phyloP scores from a whole-genome alignment of 2,329 filamentous ascomycete species.

The Coleophoma crateriformis region DNA sequence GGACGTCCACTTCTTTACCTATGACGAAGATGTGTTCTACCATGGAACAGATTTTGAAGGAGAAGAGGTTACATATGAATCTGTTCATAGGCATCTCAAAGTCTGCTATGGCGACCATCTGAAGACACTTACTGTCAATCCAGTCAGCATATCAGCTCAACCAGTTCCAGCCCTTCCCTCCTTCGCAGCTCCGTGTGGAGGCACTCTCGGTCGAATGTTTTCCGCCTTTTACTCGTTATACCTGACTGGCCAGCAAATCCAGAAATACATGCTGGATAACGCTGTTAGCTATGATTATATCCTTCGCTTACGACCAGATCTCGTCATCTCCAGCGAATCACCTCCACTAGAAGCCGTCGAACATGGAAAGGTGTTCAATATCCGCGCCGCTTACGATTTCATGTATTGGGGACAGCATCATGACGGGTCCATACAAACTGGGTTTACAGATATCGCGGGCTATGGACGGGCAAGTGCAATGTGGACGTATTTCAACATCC shows the following conservation, averaged over 20 bases:
- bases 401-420: neutral
- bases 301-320: neutral
- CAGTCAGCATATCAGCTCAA: neutral
- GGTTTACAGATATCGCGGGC: neutral
- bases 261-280: neutral
- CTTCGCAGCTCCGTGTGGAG: neutral
- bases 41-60: neutral
- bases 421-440: neutral
- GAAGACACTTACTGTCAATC: neutral
- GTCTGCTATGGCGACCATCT: neutral
- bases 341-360: neutral
- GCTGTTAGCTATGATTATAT: neutral
- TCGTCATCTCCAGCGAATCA: neutral
- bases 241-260: neutral
- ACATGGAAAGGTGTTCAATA: neutral
- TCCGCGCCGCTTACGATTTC: neutral
- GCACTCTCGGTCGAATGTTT: neutral
- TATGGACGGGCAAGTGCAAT: conserved; percentile 1
- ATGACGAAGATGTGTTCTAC: conserved; percentile 1
- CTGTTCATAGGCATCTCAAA: neutral
- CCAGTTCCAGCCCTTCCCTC: neutral
- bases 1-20: neutral
- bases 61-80: neutral
- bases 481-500: conserved; percentile 1
- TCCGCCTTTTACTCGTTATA: neutral